phyloP scores from a whole-genome alignment of 2,329 filamentous ascomycete species.

The Cladosporium phlei region DNA sequence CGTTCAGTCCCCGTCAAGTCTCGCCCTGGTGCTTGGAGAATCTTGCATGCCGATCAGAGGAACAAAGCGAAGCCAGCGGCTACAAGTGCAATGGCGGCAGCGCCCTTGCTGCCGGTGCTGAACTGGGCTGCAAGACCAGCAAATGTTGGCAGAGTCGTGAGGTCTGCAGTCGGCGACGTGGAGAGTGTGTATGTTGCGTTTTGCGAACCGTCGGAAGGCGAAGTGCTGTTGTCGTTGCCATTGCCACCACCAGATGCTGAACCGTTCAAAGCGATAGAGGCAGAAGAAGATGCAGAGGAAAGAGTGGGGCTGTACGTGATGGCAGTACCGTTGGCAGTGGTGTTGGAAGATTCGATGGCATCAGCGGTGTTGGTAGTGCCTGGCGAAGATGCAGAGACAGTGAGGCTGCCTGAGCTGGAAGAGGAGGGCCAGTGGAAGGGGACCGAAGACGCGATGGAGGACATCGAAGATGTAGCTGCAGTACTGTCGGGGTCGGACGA shows the following conservation, averaged over 20 bases:
- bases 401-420: too few species aligned
- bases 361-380: neutral
- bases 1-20: too few species aligned
- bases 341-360: neutral
- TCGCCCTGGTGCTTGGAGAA: too few species aligned
- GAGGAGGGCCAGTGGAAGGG: slow-evolving; percentile 3
- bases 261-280: neutral
- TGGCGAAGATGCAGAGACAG: neutral
- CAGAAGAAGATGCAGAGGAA: neutral
- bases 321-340: neutral
- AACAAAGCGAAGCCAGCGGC: neutral
- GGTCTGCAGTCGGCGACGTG: neutral
- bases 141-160: neutral
- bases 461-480: too few species aligned
- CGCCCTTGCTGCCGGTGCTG: neutral
- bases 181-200: neutral
- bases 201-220: slow-evolving; percentile 1
- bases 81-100: neutral
- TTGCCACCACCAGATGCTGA: neutral
- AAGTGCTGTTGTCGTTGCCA: neutral
- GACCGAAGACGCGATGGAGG: neutral
- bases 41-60: slow-evolving; percentile 3
- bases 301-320: neutral
- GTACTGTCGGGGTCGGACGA: too few species aligned
- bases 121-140: slow-evolving; percentile 1